phyloP scores from a whole-genome alignment of 768 basidiomycete genomes.

The Russula dissimulans region DNA sequence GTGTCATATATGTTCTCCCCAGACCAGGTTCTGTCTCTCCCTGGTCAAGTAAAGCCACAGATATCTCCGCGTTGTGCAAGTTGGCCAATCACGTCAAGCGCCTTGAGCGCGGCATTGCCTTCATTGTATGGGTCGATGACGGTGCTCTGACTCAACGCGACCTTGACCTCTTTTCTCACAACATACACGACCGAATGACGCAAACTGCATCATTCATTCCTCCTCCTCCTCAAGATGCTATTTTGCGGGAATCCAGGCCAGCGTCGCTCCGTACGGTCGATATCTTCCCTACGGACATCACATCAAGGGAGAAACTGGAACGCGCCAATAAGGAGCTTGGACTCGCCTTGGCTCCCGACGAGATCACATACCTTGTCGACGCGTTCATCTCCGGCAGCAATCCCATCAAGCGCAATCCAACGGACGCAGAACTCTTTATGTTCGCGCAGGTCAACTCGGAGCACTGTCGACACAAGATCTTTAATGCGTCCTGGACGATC shows the following conservation, averaged over 20 bases:
- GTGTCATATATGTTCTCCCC: conserved; percentile 67
- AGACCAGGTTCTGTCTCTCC: conserved; percentile 90
- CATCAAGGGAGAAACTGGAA: conserved; percentile 55
- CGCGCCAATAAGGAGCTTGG: conserved; percentile 79
- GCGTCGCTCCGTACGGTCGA: conserved; percentile 65
- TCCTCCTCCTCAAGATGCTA: conserved; percentile 49
- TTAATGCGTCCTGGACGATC: conserved; percentile 95
- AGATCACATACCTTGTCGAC: conserved; percentile 82
- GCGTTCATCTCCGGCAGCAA: conserved; percentile 69
- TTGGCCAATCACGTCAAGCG: conserved; percentile 64
- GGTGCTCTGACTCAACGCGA: conserved; percentile 36
- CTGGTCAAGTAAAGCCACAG: conserved; percentile 98
- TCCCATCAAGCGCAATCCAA: conserved; percentile 75
- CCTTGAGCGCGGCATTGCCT: conserved; percentile 77
- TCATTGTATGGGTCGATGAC: conserved; percentile 45
- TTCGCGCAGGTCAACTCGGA: conserved; percentile 99
- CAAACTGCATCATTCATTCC: conserved; percentile 55
- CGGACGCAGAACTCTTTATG: conserved; percentile 99
- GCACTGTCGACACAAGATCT: conserved; percentile 98
- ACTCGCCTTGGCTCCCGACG: conserved; percentile 80
- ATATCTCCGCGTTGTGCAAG: conserved; percentile 84
- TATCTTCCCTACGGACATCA: conserved; percentile 33
- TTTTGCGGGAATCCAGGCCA: conserved; percentile 56
- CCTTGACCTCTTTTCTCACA: conserved; percentile 48
- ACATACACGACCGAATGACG: conserved; percentile 96